These are phyloP conservation scores for Fraxinus cuspidata DNA, from an alignment of 257 asterid species.

Conservation along the genomic window DNA sequence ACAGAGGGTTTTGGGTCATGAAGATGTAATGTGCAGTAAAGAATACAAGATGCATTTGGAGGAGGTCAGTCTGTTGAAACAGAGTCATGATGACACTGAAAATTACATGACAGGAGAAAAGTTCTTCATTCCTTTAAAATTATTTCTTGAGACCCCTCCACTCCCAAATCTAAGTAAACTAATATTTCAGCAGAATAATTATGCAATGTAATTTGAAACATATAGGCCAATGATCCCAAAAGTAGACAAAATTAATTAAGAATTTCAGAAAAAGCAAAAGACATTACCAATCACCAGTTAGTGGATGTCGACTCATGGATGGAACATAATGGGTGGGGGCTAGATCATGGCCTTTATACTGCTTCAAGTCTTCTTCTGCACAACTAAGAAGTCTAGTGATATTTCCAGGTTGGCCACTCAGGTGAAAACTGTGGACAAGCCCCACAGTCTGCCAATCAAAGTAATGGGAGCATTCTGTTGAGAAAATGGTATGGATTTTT, in stretches of 20 bases:
- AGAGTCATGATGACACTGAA: neutral
- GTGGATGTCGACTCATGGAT: constrained; percentile 97
- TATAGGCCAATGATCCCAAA: neutral
- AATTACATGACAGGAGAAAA: neutral
- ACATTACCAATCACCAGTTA: constrained; percentile 90
- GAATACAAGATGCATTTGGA: too few species aligned
- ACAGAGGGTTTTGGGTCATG: neutral
- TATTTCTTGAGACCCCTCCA: neutral
- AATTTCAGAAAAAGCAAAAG: constrained; percentile 25
- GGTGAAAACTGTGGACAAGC: constrained; percentile 84
- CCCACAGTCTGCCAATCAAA: constrained; percentile 99
- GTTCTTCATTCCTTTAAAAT: neutral
- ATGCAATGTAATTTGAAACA: neutral
- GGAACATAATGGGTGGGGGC: constrained; percentile 98
- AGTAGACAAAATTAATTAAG: neutral
- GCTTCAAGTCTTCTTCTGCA: constrained; percentile 82
- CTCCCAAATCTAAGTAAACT: neutral
- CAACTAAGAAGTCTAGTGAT: constrained; percentile 92
- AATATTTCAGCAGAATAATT: neutral
- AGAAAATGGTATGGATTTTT: constrained; percentile 85
- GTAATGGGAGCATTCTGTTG: constrained; percentile 88
- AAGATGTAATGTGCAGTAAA: too few species aligned
- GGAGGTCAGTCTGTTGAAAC: neutral
- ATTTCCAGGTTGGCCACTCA: constrained; percentile 92
- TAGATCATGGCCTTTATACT: constrained; percentile 82